Evolutionary conservation across 176 grass and related monocot species (phyloP).

Genomic region (Tillandsia fasciculata): DNA sequence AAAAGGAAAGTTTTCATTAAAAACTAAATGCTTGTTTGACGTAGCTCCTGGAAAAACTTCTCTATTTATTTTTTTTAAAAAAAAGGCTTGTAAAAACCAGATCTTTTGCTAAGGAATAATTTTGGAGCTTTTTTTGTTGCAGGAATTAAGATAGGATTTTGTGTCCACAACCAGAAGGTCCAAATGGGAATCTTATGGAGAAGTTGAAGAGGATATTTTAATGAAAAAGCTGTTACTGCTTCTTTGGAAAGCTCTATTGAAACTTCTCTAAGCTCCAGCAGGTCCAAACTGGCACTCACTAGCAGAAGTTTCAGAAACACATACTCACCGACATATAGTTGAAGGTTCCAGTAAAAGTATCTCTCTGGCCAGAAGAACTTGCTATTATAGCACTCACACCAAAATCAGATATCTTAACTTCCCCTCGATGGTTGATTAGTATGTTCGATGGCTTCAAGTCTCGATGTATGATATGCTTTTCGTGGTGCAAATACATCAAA

Average conservation of each 20-base stretch:
- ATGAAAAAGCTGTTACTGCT: not conserved
- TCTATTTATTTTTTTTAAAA: no score
- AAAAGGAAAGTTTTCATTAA: no score
- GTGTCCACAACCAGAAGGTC: no score
- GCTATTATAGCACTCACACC: constrained; percentile 86
- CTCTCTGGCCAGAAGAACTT: constrained; percentile 68
- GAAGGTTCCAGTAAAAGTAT: constrained; percentile 71
- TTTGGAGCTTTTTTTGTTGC: no score
- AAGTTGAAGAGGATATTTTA: constrained; percentile 10
- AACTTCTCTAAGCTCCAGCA: no score
- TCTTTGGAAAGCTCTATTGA: no score
- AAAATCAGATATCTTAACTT: constrained; percentile 98
- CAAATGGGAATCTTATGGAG: not conserved
- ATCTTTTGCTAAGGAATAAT: no score
- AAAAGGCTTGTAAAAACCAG: no score
- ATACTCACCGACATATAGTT: constrained; percentile 94
- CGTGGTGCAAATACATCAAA: constrained; percentile 68
- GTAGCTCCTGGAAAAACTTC: no score
- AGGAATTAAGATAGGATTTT: no score
- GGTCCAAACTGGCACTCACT: not conserved
- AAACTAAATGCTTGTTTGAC: no score
- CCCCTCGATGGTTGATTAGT: constrained; percentile 86
- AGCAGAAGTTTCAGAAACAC: not conserved
- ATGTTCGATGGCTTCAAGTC: constrained; percentile 98
- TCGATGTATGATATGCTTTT: constrained; percentile 75